Evolutionary conservation across 768 basidiomycete species (phyloP).

Genomic region (Gloeostereum incarnatum): DNA sequence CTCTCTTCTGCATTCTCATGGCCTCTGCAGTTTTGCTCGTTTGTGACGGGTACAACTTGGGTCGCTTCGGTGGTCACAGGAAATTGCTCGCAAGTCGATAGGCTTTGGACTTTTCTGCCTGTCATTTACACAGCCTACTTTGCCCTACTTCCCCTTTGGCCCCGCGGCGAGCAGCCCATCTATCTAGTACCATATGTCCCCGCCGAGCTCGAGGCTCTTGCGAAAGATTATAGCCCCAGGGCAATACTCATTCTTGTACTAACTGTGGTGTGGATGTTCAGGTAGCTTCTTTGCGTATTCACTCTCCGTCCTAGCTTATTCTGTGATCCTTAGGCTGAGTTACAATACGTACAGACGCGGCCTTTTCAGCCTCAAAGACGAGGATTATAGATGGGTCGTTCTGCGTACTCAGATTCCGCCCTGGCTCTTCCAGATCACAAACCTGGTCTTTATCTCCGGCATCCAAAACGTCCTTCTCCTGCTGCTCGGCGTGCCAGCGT

Average conservation of each 20-base stretch:
- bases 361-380: slow-evolving; percentile 63
- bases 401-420: slow-evolving; percentile 51
- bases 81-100: slow-evolving; percentile 86
- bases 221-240: slow-evolving; percentile 54
- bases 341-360: slow-evolving; percentile 85
- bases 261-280: slow-evolving; percentile 58
- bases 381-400: slow-evolving; percentile 89
- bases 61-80: slow-evolving; percentile 56
- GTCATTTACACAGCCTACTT: slow-evolving; percentile 77
- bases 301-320: slow-evolving; percentile 8
- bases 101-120: slow-evolving; percentile 73
- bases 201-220: slow-evolving; percentile 27
- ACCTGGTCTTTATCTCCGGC: slow-evolving; percentile 65
- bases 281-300: slow-evolving; percentile 28
- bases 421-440: slow-evolving; percentile 51
- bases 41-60: slow-evolving; percentile 38
- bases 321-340: slow-evolving; percentile 37
- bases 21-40: slow-evolving; percentile 55
- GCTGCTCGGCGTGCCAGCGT: slow-evolving; percentile 53
- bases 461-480: slow-evolving; percentile 80
- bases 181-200: slow-evolving; percentile 50
- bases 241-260: slow-evolving; percentile 69
- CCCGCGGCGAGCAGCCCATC: slow-evolving; percentile 23
- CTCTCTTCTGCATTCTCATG: slow-evolving; percentile 38
- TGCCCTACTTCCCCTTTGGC: slow-evolving; percentile 63